Conservation (phyloP, 108 stramenopile genomes). For the Fistulifera solaris region DNA sequence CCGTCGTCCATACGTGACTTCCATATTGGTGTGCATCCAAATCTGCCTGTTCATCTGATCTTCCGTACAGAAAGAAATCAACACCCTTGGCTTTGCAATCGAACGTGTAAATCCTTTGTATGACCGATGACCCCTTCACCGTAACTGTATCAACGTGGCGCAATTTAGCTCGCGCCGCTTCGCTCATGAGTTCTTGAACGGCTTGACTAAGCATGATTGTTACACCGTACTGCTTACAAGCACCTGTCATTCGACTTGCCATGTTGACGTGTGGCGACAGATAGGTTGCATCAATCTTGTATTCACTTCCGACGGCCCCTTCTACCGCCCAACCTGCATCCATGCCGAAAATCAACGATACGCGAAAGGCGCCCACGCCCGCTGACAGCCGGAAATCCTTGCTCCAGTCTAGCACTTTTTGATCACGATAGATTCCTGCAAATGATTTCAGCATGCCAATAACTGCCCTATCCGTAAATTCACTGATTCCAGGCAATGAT, state of each 20-base stretch:
- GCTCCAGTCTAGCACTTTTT: constrained; percentile 50
- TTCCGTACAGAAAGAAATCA: constrained; percentile 64
- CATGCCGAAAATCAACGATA: constrained; percentile 84
- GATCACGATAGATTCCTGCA: constrained; percentile 70
- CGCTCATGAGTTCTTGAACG: constrained; percentile 59
- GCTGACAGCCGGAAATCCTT: constrained; percentile 55
- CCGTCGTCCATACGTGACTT: constrained; percentile 55
- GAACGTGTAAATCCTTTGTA: constrained; percentile 72
- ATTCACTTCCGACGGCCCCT: constrained; percentile 83
- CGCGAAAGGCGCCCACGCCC: constrained; percentile 38
- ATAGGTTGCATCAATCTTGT: constrained; percentile 96
- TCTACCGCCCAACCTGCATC: constrained; percentile 96
- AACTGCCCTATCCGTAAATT: constrained; percentile 73
- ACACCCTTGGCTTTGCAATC: constrained; percentile 67
- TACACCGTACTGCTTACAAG: constrained; percentile 84
- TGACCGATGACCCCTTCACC: constrained; percentile 74
- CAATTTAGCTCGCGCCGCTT: constrained; percentile 42
- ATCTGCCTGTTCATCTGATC: constrained; percentile 63
- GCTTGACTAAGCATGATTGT: constrained; percentile 50
- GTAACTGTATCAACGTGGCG: constrained; percentile 71
- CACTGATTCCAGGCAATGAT: constrained; percentile 49
- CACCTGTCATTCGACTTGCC: constrained; percentile 91
- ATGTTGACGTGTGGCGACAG: constrained; percentile 93
- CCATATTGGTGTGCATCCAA: constrained; percentile 63
- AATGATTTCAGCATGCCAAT: constrained; percentile 76